Percentiles rank a stretch among this genome's conserved stretches.
These are phyloP conservation scores for Blastocystis sp. DNA, from an alignment of 352 stramenopile species.

Conservation along the genomic window DNA sequence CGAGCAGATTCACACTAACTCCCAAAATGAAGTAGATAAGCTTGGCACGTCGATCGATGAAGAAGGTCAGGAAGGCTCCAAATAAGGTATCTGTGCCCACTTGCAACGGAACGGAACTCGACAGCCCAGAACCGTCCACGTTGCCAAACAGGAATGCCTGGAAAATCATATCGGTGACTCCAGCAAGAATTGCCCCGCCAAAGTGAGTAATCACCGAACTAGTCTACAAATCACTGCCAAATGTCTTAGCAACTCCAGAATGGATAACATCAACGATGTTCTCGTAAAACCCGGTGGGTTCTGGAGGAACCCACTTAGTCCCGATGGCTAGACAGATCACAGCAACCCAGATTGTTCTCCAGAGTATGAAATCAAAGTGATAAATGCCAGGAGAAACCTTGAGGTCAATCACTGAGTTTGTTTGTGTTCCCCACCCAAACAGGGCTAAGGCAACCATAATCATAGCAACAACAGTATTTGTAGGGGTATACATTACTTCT, in stretches of 20 bases:
- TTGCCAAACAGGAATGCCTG: not conserved
- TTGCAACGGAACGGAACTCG: constrained; percentile 3
- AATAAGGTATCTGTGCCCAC: not conserved
- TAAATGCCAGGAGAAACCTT: not conserved
- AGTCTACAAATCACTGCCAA: not conserved
- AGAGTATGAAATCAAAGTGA: constrained; percentile 32
- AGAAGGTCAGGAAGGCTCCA: not conserved
- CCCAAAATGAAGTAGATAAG: constrained; percentile 1
- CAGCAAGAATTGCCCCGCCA: not conserved
- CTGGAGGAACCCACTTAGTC: not conserved
- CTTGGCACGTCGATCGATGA: not conserved
- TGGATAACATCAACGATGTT: not conserved
- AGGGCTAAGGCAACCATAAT: not conserved
- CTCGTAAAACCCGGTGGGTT: not conserved
- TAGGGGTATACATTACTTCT: not conserved
- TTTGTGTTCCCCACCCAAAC: not conserved
- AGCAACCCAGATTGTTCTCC: constrained; percentile 5
- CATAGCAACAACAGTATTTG: not conserved
- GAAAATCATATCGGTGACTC: constrained; percentile 33
- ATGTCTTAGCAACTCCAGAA: not conserved
- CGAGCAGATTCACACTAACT: not conserved
- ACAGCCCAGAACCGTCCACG: not conserved
- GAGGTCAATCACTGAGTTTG: not conserved
- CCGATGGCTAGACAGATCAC: not conserved
- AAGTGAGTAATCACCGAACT: not conserved